phyloP scores from a whole-genome alignment of 345 rosid genomes.

The Clausena lansium region DNA sequence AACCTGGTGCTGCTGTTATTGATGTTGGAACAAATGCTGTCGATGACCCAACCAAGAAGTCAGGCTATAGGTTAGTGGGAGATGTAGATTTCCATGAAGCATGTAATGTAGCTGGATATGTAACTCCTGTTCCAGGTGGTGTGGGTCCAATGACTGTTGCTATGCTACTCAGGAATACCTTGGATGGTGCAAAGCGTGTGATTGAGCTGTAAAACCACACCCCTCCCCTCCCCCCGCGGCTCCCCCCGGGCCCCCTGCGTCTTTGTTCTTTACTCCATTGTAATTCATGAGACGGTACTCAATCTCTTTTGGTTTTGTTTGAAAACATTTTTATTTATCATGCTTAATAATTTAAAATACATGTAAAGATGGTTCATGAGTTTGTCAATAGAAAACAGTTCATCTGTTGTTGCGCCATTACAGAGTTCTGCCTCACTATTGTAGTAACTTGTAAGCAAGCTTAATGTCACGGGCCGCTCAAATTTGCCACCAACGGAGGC shows the following conservation, averaged over 20 bases:
- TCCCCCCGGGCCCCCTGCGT: no score
- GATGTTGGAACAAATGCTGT: conserved; percentile 91
- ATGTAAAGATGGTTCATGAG: neutral
- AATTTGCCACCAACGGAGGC: no score
- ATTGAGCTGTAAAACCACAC: conserved; percentile 33
- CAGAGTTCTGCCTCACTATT: neutral
- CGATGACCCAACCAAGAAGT: conserved; percentile 63
- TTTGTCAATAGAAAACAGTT: neutral
- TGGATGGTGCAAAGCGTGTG: conserved; percentile 78
- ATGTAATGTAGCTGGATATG: conserved; percentile 70
- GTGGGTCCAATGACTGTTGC: conserved; percentile 98
- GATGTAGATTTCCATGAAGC: conserved; percentile 86
- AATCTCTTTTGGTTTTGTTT: neutral
- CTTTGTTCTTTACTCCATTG: neutral
- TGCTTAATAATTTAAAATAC: neutral
- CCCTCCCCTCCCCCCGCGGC: no score
- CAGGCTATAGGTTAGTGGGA: conserved; percentile 92
- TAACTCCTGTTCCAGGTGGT: conserved; percentile 96
- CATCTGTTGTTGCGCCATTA: neutral
- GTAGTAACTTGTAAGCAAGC: neutral
- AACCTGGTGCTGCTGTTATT: conserved; percentile 93
- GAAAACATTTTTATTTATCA: neutral
- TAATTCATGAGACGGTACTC: neutral
- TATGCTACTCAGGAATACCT: conserved; percentile 80
- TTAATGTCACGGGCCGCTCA: no score